These are phyloP conservation scores for Odonthalia washingtoniensis DNA, from an alignment of 31 red algal species.

Conservation along the genomic window DNA sequence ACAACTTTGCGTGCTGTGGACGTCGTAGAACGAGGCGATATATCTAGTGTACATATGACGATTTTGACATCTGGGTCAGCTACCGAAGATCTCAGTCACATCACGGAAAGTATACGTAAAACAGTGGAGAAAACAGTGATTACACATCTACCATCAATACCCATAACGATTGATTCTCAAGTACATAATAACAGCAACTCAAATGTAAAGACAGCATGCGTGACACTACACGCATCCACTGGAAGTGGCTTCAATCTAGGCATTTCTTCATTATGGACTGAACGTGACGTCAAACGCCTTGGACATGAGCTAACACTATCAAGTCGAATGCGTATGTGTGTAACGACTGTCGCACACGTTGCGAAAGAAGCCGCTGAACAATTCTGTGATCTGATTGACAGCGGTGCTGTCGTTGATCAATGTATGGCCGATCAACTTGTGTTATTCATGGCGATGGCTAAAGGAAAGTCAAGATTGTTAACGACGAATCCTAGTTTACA, in stretches of 20 bases:
- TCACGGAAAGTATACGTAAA: neutral
- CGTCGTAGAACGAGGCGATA: neutral
- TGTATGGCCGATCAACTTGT: constrained; percentile 74
- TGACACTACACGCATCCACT: constrained; percentile 40
- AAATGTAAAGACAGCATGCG: constrained; percentile 21
- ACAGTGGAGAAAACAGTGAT: neutral
- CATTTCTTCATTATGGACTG: constrained; percentile 28
- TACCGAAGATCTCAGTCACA: neutral
- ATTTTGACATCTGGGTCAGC: constrained; percentile 2
- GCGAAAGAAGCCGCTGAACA: constrained; percentile 34
- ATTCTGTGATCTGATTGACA: constrained; percentile 41
- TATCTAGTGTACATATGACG: constrained; percentile 1
- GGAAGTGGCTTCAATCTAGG: constrained; percentile 34
- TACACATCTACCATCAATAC: neutral
- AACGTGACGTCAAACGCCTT: neutral
- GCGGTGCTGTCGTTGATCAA: constrained; percentile 48
- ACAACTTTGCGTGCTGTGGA: too few species aligned
- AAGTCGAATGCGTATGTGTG: neutral
- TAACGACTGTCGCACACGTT: constrained; percentile 25
- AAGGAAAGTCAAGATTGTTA: constrained; percentile 26
- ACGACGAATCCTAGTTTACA: constrained; percentile 15
- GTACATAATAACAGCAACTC: neutral
- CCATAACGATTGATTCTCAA: neutral
- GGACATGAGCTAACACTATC: neutral
- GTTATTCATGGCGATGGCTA: constrained; percentile 70